Conservation (phyloP, 345 rosid genomes). For the Nasturtium officinale region DNA sequence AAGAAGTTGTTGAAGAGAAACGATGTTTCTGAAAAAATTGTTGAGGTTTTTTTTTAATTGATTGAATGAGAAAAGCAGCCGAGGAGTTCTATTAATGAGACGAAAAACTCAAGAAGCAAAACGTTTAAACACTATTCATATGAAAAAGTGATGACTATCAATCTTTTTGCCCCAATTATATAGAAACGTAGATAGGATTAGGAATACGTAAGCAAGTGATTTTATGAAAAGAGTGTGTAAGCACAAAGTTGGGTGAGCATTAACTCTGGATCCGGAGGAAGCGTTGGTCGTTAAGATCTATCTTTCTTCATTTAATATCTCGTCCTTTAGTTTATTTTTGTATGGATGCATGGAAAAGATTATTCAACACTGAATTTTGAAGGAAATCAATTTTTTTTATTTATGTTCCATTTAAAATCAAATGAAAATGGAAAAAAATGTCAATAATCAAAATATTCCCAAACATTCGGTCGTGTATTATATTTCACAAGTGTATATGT, state of each 20-base stretch:
- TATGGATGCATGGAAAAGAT: too few species aligned
- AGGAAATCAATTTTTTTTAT: too few species aligned
- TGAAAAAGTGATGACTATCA: background rate
- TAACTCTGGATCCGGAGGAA: slow-evolving; percentile 22
- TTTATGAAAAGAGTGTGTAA: background rate
- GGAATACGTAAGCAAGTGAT: background rate
- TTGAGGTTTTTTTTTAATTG: background rate
- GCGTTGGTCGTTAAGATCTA: slow-evolving; percentile 33
- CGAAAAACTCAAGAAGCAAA: background rate
- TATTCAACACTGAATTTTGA: too few species aligned
- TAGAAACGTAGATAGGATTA: background rate
- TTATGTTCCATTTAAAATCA: too few species aligned
- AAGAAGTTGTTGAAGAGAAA: slow-evolving; percentile 1
- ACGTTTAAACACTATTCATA: background rate
- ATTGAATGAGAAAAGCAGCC: background rate
- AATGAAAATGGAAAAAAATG: too few species aligned
- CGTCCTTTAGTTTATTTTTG: background rate
- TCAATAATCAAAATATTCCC: background rate
- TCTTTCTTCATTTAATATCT: slow-evolving; percentile 11
- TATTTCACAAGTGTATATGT: background rate
- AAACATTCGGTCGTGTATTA: background rate
- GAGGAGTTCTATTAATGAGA: background rate
- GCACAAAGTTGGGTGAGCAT: slow-evolving; percentile 26
- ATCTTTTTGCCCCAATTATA: background rate
- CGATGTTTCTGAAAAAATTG: background rate